These are phyloP conservation scores for Blastocystis sp. DNA, from an alignment of 352 stramenopile species.

Conservation along the genomic window DNA sequence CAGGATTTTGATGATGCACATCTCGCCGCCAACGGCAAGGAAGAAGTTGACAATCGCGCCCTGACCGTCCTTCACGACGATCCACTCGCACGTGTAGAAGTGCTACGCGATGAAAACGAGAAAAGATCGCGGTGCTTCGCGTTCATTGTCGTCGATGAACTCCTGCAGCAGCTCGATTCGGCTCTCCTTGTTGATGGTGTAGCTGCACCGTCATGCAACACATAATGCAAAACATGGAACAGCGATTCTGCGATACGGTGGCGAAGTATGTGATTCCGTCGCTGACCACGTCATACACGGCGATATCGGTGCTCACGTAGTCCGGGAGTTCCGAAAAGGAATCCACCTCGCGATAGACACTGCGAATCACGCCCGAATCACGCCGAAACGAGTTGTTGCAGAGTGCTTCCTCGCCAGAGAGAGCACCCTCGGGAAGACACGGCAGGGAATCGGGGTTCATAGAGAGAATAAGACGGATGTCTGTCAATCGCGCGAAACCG, in stretches of 20 bases:
- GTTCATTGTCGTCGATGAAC: slow-evolving; percentile 41
- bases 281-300: neutral
- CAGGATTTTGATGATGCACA: slow-evolving; percentile 27
- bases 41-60: neutral
- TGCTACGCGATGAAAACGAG: neutral
- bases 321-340: neutral
- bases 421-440: neutral
- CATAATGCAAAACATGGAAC: slow-evolving; percentile 20
- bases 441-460: neutral
- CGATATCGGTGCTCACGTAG: neutral
- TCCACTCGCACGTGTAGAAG: slow-evolving; percentile 46
- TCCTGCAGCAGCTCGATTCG: slow-evolving; percentile 40
- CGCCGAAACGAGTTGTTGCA: neutral
- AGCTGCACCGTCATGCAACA: neutral
- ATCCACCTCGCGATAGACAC: neutral
- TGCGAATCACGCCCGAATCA: neutral
- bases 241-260: slow-evolving; percentile 6
- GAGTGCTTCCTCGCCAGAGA: neutral
- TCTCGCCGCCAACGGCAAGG: slow-evolving; percentile 9
- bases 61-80: slow-evolving; percentile 28
- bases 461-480: neutral
- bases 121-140: neutral
- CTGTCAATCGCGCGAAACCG: neutral
- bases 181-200: slow-evolving; percentile 6
- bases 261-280: slow-evolving; percentile 30